Percentiles rank a stretch among this genome's conserved stretches.
phyloP scores from a whole-genome alignment of 1,284 basidiomycete genomes.

The Porodaedalea pini region DNA sequence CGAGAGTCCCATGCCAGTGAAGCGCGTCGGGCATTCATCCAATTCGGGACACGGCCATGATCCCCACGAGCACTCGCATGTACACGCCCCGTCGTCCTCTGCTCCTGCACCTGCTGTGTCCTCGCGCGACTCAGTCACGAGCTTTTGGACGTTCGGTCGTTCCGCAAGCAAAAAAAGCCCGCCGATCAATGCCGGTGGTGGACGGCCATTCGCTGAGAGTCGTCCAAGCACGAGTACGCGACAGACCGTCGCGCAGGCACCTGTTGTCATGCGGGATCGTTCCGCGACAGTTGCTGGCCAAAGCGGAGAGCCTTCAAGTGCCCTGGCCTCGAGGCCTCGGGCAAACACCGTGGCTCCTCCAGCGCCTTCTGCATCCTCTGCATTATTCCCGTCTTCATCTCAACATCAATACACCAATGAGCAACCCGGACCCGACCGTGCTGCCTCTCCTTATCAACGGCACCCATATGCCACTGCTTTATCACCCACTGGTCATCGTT shows the following conservation, averaged over 20 bases:
- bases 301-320: background rate
- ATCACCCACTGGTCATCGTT: slow-evolving; percentile 26
- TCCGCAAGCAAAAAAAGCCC: slow-evolving; percentile 10
- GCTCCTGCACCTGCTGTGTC: background rate
- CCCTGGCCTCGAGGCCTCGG: background rate
- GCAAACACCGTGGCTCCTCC: slow-evolving; percentile 12
- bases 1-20: slow-evolving; percentile 18
- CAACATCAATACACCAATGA: background rate
- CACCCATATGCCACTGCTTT: slow-evolving; percentile 48
- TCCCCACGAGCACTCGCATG: slow-evolving; percentile 1
- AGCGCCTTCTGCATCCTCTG: background rate
- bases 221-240: slow-evolving; percentile 14
- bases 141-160: slow-evolving; percentile 22
- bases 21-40: slow-evolving; percentile 18
- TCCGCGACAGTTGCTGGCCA: slow-evolving; percentile 14
- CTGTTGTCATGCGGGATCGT: slow-evolving; percentile 6
- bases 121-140: slow-evolving; percentile 9
- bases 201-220: slow-evolving; percentile 16
- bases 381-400: background rate
- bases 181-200: background rate
- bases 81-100: background rate
- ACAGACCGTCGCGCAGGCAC: background rate
- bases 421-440: background rate
- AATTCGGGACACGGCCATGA: slow-evolving; percentile 15
- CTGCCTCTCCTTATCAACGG: slow-evolving; percentile 10